Conservation (phyloP, 208 protist species). For the Acanthamoeba polyphaga region DNA sequence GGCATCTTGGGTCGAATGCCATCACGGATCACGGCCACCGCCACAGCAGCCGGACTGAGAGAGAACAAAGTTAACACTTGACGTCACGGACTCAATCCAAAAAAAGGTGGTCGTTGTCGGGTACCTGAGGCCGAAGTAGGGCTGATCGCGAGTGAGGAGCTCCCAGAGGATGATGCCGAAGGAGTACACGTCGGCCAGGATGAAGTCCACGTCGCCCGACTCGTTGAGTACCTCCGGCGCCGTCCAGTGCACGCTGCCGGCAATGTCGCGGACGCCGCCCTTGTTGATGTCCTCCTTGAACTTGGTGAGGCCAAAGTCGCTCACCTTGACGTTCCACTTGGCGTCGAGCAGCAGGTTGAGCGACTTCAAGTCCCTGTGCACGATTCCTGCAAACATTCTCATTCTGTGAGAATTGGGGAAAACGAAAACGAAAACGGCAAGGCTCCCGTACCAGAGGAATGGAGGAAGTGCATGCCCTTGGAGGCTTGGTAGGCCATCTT, state of each 20-base stretch:
- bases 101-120: too few species aligned
- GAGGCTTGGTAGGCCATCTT: conserved; percentile 59
- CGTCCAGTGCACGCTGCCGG: conserved; percentile 58
- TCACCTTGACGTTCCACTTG: conserved; percentile 59
- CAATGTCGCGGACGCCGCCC: background rate
- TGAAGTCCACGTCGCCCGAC: conserved; percentile 45
- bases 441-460: conserved; percentile 1
- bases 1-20: conserved; percentile 9
- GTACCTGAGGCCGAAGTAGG: conserved; percentile 31
- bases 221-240: conserved; percentile 53
- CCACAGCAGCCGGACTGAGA: conserved; percentile 58
- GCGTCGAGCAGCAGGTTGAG: conserved; percentile 52
- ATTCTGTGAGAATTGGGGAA: too few species aligned
- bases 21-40: conserved; percentile 35
- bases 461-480: conserved; percentile 63
- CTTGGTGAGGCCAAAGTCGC: background rate
- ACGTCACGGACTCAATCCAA: too few species aligned
- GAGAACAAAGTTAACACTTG: background rate
- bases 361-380: conserved; percentile 37
- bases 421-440: too few species aligned
- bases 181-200: conserved; percentile 45
- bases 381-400: background rate
- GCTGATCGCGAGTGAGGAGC: background rate
- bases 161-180: conserved; percentile 64
- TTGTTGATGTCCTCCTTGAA: background rate